Base-by-base conservation (phyloP, 2,329 filamentous ascomycete genomes). In the Penicillium digitatum region DNA sequence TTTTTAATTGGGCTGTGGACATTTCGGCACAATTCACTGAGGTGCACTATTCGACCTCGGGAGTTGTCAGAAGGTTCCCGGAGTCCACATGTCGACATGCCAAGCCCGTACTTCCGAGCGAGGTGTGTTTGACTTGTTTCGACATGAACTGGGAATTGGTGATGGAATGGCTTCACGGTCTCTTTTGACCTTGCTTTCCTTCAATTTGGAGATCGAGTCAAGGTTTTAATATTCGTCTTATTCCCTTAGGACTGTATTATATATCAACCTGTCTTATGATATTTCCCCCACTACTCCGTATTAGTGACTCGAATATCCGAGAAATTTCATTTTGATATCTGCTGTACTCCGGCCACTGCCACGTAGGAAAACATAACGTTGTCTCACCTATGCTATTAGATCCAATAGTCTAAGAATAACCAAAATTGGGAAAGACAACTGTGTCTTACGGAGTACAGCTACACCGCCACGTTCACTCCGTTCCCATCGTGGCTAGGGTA, bases 401-500 rank as follows among this genome's bases (percentile, higher is more conserved):
- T 24, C 16, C 12, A 27, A 45, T 31, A 31, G 29, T n/a, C 6
- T 5, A 32, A 6, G 12, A 48, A 48, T 16, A 22, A 31, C 26
- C 24, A 26, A 31, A 48, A 3, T 48, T 48, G 1, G 26, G 9
- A 31, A 31, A 48, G 20, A 27, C 10, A 16, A 10, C 26, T 32
- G 12, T 38, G 45, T 38, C 32, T 29, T 18, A 48, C n/a, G 22
- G 31, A 29, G 34, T 42, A 48, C 26, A 44, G 3, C 31, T 50
- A 51, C 52, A 55, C 52, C 52, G 52, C 58, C 58, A 60, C 58
- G 29, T 29, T 49, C 37, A 49, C 56, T 56, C 58, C 58, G 48
- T 50, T 52, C 32, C 52, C 59, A 59, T 62, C 55, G 62, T 64
- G 62, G 62, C 62, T 64, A 57, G 59, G 9, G 56, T 49, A 60